A percentile compares a stretch with the other conserved stretches of the same genome.
These are phyloP conservation scores for Gentiana macrophylla DNA, from an alignment of 257 asterid species.

Conservation along the genomic window DNA sequence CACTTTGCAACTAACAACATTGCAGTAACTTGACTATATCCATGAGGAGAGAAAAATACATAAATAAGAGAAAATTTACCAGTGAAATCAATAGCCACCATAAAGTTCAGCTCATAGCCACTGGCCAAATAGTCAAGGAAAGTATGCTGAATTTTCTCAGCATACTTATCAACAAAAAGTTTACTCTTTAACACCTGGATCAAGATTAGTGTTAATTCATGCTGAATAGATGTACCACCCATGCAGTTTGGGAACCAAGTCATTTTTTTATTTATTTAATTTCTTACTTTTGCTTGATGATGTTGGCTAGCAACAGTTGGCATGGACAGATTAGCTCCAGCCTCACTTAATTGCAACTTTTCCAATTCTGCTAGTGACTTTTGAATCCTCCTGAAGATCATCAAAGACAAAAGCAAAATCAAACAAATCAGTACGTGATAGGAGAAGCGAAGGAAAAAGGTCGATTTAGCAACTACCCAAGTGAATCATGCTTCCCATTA, in stretches of 20 bases:
- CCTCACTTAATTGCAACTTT: slow-evolving; percentile 53
- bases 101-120: slow-evolving; percentile 93
- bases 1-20: too few species aligned
- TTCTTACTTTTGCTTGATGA: slow-evolving; percentile 67
- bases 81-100: slow-evolving; percentile 98
- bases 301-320: slow-evolving; percentile 48
- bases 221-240: not conserved
- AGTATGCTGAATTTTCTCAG: slow-evolving; percentile 67
- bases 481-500: slow-evolving; percentile 80
- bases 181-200: slow-evolving; percentile 73
- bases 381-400: slow-evolving; percentile 70
- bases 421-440: slow-evolving; percentile 13
- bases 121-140: slow-evolving; percentile 89
- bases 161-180: slow-evolving; percentile 68
- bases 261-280: not conserved
- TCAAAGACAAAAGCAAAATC: slow-evolving; percentile 19
- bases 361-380: slow-evolving; percentile 83
- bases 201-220: not conserved
- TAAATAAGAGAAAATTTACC: slow-evolving; percentile 30
- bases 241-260: slow-evolving; percentile 4
- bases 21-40: too few species aligned
- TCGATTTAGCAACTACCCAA: slow-evolving; percentile 54
- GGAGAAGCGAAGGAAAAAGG: slow-evolving; percentile 10
- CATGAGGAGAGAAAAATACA: too few species aligned
- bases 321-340: slow-evolving; percentile 48